Evolutionary conservation across 2,329 filamentous ascomycete species (phyloP).

Genomic region (Aspergillus japonicus): DNA sequence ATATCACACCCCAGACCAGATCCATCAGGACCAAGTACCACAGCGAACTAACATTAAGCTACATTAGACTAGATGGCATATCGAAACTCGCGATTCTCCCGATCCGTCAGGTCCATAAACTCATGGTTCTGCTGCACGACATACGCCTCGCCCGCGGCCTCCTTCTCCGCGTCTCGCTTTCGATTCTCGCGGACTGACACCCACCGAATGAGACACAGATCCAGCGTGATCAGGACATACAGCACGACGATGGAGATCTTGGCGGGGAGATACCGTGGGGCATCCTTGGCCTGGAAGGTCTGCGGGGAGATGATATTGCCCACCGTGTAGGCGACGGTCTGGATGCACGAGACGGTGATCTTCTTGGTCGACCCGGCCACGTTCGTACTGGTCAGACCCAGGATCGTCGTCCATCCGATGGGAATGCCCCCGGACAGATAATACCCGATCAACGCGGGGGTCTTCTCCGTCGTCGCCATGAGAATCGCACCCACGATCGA

Average conservation of each 20-base stretch:
- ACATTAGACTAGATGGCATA: not conserved
- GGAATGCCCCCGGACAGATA: conserved; percentile 30
- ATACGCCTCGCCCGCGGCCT: conserved; percentile 22
- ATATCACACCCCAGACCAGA: too few relatives aligned
- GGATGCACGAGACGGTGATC: conserved; percentile 35
- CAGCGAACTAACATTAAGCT: too few relatives aligned
- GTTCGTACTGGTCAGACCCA: conserved; percentile 39
- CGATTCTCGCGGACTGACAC: conserved; percentile 30
- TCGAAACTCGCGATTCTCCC: not conserved
- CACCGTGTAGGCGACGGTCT: conserved; percentile 38
- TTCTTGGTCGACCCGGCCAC: conserved; percentile 40
- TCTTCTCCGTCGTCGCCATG: conserved; percentile 41
- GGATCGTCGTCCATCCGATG: conserved; percentile 40
- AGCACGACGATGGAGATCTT: conserved; percentile 31
- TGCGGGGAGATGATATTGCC: conserved; percentile 47
- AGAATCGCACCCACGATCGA: conserved; percentile 33
- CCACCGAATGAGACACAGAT: conserved; percentile 32
- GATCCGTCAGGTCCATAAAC: not conserved
- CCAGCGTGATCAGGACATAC: conserved; percentile 29
- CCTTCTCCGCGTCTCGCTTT: conserved; percentile 28
- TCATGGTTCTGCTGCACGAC: not conserved
- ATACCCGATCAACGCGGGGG: conserved; percentile 35
- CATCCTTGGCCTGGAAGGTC: conserved; percentile 41
- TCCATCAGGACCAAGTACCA: too few relatives aligned
- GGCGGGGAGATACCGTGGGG: conserved; percentile 28